Percentiles rank a stretch among this genome's conserved stretches.
Conservation (phyloP, 2,329 filamentous ascomycete genomes). For the Fusarium penzigii region DNA sequence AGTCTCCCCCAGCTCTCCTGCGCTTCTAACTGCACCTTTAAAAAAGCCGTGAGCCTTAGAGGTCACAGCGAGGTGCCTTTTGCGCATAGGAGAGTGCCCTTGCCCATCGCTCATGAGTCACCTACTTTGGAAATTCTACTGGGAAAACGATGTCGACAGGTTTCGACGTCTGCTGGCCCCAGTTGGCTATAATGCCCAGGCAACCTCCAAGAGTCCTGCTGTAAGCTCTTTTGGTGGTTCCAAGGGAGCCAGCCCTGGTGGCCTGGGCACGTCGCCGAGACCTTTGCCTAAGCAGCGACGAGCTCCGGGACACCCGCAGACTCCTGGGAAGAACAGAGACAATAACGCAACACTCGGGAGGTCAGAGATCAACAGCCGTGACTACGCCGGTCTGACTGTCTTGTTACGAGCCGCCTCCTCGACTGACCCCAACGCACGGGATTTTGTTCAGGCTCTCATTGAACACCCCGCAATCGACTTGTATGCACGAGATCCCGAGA, state of each 20-base stretch:
- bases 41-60: constrained; percentile 84
- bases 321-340: constrained; percentile 45
- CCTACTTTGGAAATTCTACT: constrained; percentile 93
- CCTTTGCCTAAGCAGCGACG: constrained; percentile 52
- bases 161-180: constrained; percentile 87
- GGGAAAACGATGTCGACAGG: constrained; percentile 95
- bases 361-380: constrained; percentile 81
- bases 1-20: constrained; percentile 26
- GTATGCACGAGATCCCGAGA: constrained; percentile 85
- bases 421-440: constrained; percentile 64
- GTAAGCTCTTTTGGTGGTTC: constrained; percentile 33
- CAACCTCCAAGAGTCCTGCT: constrained; percentile 54
- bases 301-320: constrained; percentile 50
- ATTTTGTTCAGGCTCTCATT: constrained; percentile 77
- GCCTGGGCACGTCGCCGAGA: constrained; percentile 52
- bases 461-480: constrained; percentile 83
- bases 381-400: constrained; percentile 78
- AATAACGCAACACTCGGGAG: constrained; percentile 45
- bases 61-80: constrained; percentile 85
- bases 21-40: constrained; percentile 67
- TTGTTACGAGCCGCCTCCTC: constrained; percentile 84
- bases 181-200: constrained; percentile 60
- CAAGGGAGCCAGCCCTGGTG: constrained; percentile 42
- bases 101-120: constrained; percentile 74
- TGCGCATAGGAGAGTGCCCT: constrained; percentile 45